Conservation (phyloP, 2,329 filamentous ascomycete species). For the Balansia obtecta region DNA sequence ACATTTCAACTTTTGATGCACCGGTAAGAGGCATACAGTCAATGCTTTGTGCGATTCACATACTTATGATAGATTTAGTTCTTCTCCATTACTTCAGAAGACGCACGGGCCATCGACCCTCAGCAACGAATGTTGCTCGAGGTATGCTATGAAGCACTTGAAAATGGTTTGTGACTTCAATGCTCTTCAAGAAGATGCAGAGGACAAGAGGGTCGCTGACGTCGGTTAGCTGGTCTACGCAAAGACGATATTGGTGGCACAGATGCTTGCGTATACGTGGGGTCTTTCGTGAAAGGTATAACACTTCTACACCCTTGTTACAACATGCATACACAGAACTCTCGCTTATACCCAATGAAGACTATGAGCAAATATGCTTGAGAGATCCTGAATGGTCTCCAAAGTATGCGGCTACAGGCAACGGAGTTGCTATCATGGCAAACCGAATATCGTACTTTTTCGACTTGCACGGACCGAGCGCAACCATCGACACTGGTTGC, state of each 20-base stretch:
- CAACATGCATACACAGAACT: neutral
- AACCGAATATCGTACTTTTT: constrained; percentile 45
- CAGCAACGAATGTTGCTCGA: constrained; percentile 41
- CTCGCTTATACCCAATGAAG: constrained; percentile 14
- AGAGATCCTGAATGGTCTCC: constrained; percentile 37
- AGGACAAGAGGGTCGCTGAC: neutral
- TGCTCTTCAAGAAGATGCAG: neutral
- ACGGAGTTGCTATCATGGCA: constrained; percentile 38
- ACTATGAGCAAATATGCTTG: constrained; percentile 38
- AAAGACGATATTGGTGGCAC: constrained; percentile 30
- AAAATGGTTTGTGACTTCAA: constrained; percentile 27
- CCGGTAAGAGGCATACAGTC: constrained; percentile 21
- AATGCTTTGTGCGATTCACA: neutral
- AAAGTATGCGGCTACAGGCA: constrained; percentile 40
- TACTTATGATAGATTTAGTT: constrained; percentile 23
- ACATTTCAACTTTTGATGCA: constrained; percentile 36
- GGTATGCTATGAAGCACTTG: constrained; percentile 36
- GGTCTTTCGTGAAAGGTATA: constrained; percentile 36
- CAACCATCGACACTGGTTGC: constrained; percentile 48
- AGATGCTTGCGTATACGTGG: constrained; percentile 35
- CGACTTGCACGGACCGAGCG: constrained; percentile 40
- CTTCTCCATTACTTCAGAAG: constrained; percentile 36
- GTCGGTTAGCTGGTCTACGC: constrained; percentile 27
- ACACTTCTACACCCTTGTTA: neutral
- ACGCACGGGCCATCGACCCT: constrained; percentile 40